Evolutionary conservation across 2,329 filamentous ascomycete species (phyloP).

Genomic region (Chaetoscypha palmicola): DNA sequence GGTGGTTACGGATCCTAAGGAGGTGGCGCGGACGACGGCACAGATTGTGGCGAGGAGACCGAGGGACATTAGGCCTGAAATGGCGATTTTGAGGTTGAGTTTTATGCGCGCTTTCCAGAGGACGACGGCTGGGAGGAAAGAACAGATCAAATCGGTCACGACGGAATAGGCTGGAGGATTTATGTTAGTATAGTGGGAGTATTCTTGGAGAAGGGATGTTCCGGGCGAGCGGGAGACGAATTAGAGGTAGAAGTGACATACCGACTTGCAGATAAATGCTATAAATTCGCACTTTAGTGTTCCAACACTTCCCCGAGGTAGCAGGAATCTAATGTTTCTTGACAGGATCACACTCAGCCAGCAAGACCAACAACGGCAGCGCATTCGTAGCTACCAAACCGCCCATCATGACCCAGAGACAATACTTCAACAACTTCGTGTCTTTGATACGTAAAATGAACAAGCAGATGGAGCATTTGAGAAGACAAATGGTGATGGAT

Average conservation of each 20-base stretch:
- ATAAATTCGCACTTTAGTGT: constrained; percentile 10
- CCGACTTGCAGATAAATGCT: constrained; percentile 13
- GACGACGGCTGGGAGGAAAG: constrained; percentile 10
- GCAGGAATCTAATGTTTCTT: constrained; percentile 4
- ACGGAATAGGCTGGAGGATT: constrained; percentile 7
- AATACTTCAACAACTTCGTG: constrained; percentile 27
- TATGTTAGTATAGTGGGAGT: neutral
- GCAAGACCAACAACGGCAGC: constrained; percentile 4
- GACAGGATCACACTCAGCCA: constrained; percentile 11
- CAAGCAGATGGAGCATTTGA: constrained; percentile 38
- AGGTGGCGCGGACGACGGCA: constrained; percentile 8
- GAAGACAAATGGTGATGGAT: constrained; percentile 34
- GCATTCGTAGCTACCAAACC: constrained; percentile 10
- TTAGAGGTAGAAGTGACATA: neutral
- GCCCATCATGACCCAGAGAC: constrained; percentile 24
- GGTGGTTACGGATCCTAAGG: constrained; percentile 6
- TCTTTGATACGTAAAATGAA: constrained; percentile 37
- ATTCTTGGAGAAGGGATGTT: no score
- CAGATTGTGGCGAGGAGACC: constrained; percentile 11
- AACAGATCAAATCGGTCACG: constrained; percentile 11
- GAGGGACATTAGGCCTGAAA: constrained; percentile 10
- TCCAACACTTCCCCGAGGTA: constrained; percentile 8
- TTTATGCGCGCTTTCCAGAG: constrained; percentile 9
- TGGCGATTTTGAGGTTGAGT: constrained; percentile 1
- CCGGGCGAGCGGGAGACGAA: no score